Evolutionary conservation across 305 asterid species (phyloP), one percentile per base, ranked within the genome.

Genomic region (Nicotiana rustica): DNA sequence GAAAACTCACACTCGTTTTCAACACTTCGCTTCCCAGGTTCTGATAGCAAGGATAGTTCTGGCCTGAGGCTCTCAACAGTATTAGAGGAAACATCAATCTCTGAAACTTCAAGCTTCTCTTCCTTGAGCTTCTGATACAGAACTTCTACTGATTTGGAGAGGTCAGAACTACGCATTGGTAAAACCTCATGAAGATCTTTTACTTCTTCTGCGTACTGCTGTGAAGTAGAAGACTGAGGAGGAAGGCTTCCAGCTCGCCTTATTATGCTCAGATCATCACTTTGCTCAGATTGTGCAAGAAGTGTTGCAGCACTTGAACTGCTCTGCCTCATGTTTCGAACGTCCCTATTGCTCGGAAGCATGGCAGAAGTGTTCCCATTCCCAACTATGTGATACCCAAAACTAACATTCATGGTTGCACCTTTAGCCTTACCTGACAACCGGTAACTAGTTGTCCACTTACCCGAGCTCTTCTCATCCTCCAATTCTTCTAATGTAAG

Each of bases 381-480:
- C 81, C 90, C 97, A 82, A 89, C 80, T 33, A 91, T 91, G 76
- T 71, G 88, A 80, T 92, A 97, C 47, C 94, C 97, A 84, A 93
- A 93, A 88, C 98, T 97, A 83, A 95, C 97, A 84, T 92, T 92
- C 85, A 97, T 80, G 33, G 88, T 89, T 19, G 96, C 99, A 55
- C 97, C 97, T 88, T 87, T 90, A 61, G 96, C 99, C 88, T 89
- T 92, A 61, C 98, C 98, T 4, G 97, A 90, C 85, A 97, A 88
- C 85, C 90, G 89, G 86, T 89, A 97, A 90, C 98, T 97, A 82
- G 99, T 97, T 25, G 97, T 89, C 99, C 99, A 97, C 84, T 87
- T 97, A 75, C 98, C 98, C 0, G 92, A 88, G 87, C 93, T 90
- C 87, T 89, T 94, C 91, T 92, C 97, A 81, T 93, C 98, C 77